Evolutionary conservation across 306 rosid species (phyloP).

Genomic region (Citrullus colocynthis): DNA sequence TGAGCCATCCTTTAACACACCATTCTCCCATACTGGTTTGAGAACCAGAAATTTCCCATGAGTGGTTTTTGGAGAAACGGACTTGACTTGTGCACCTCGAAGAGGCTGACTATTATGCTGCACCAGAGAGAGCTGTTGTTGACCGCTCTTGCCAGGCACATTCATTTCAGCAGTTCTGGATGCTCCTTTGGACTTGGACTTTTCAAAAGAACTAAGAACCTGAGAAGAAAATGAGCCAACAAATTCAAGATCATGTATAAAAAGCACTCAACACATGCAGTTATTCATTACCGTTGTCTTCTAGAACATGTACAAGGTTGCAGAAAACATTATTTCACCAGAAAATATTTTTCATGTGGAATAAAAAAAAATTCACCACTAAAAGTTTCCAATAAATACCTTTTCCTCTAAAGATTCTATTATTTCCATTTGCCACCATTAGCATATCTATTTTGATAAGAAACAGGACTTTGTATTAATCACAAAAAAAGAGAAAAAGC

Average conservation of each 20-base stretch:
- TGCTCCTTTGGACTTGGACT: conserved; percentile 60
- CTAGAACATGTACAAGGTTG: background rate
- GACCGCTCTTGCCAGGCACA: conserved; percentile 42
- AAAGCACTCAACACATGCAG: background rate
- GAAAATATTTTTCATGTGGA: background rate
- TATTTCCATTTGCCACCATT: background rate
- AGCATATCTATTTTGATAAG: background rate
- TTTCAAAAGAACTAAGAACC: conserved; percentile 70
- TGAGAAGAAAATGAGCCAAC: conserved; percentile 11
- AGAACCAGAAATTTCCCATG: conserved; percentile 85
- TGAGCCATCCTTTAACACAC: conserved; percentile 45
- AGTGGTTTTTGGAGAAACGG: conserved; percentile 66
- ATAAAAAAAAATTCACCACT: background rate
- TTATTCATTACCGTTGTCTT: background rate
- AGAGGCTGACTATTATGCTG: conserved; percentile 45
- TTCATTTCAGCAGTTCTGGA: conserved; percentile 45
- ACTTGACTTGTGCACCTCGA: conserved; percentile 54
- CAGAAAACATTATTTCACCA: background rate
- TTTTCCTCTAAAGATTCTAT: background rate
- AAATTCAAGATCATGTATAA: background rate
- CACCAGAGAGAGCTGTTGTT: conserved; percentile 41
- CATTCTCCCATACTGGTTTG: conserved; percentile 82
- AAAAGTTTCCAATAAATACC: background rate
- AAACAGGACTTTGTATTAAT: too few species aligned
- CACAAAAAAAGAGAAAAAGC: too few species aligned